Evolutionary conservation across 2,329 filamentous ascomycete species (phyloP).

Genomic region (Trichoderma citrinoviride): DNA sequence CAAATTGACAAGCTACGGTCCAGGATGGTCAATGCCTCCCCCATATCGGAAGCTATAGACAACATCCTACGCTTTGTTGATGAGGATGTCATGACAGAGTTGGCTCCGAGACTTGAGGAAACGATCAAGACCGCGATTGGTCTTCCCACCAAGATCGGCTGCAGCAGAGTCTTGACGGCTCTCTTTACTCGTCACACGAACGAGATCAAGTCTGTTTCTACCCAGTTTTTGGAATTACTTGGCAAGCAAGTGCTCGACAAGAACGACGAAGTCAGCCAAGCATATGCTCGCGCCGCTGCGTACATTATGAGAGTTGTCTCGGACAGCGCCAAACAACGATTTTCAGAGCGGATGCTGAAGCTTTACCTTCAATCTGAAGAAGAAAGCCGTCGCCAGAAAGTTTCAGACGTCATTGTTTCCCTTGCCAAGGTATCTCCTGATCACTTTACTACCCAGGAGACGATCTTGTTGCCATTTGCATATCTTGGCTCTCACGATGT

Average conservation of each 20-base stretch:
- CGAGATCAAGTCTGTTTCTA: conserved; percentile 71
- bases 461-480: conserved; percentile 76
- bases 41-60: conserved; percentile 89
- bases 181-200: conserved; percentile 76
- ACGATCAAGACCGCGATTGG: conserved; percentile 85
- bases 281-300: conserved; percentile 81
- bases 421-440: conserved; percentile 86
- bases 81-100: conserved; percentile 68
- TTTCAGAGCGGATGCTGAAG: conserved; percentile 55
- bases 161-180: conserved; percentile 78
- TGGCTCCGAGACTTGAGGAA: conserved; percentile 70
- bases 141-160: conserved; percentile 91
- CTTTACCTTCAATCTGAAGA: conserved; percentile 83
- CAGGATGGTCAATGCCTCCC: conserved; percentile 76
- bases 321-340: conserved; percentile 48
- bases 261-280: conserved; percentile 89
- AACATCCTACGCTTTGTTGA: conserved; percentile 83
- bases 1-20: conserved; percentile 87
- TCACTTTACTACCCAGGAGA: conserved; percentile 74
- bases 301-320: conserved; percentile 69
- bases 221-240: conserved; percentile 72
- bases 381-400: conserved; percentile 67
- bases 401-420: conserved; percentile 79
- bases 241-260: conserved; percentile 82
- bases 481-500: conserved; percentile 86